Evolutionary conservation across 2,329 filamentous ascomycete species (phyloP).

Genomic region (Fusarium anthophilum): DNA sequence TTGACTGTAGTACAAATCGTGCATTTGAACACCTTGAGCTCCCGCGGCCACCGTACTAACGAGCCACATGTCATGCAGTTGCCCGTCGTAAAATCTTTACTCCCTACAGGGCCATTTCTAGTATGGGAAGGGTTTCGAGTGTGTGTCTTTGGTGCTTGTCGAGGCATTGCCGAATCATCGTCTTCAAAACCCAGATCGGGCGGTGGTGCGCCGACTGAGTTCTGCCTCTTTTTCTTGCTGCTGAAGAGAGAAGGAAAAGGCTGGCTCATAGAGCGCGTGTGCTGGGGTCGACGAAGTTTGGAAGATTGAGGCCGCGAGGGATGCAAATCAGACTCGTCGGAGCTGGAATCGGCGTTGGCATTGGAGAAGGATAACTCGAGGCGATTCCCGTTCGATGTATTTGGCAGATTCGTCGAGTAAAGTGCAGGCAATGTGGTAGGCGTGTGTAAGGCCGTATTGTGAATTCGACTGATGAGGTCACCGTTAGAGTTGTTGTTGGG

Average conservation of each 20-base stretch:
- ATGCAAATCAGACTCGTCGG: constrained; percentile 55
- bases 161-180: constrained; percentile 44
- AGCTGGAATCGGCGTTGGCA: constrained; percentile 53
- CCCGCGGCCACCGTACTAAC: constrained; percentile 80
- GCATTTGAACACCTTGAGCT: constrained; percentile 80
- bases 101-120: constrained; percentile 48
- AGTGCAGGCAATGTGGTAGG: constrained; percentile 42
- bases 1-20: constrained; percentile 87
- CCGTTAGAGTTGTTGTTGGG: constrained; percentile 39
- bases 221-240: constrained; percentile 64
- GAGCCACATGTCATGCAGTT: constrained; percentile 89
- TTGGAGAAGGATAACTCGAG: constrained; percentile 44
- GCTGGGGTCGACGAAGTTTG: constrained; percentile 37
- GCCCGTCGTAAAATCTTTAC: constrained; percentile 72
- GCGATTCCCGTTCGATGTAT: constrained; percentile 22
- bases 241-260: constrained; percentile 79
- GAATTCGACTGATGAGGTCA: constrained; percentile 51
- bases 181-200: constrained; percentile 45
- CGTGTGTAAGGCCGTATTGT: constrained; percentile 48
- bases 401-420: constrained; percentile 18
- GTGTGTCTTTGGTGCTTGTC: constrained; percentile 43
- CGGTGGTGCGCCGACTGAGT: constrained; percentile 48
- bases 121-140: constrained; percentile 33
- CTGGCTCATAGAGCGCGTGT: constrained; percentile 76
- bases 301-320: constrained; percentile 38